A percentile compares a stretch with the other conserved stretches of the same genome.
These are phyloP conservation scores for Citrus sinensis DNA, from an alignment of 345 rosid genomes.

Conservation along the genomic window DNA sequence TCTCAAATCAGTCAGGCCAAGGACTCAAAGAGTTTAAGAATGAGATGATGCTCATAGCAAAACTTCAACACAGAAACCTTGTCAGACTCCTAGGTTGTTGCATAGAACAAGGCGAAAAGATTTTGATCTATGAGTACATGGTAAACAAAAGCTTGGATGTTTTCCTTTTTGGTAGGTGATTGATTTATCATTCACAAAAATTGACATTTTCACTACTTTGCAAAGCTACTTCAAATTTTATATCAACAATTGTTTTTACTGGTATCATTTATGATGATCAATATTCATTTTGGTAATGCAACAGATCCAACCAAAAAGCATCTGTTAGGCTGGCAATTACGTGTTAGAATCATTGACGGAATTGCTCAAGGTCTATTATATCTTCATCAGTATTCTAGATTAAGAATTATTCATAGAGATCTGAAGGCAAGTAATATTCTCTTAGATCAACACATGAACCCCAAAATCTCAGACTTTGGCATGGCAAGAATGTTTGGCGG, in stretches of 20 bases:
- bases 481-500: constrained; percentile 51
- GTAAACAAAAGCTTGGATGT: constrained; percentile 34
- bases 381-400: constrained; percentile 32
- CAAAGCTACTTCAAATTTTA: not conserved
- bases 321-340: constrained; percentile 14
- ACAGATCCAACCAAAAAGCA: constrained; percentile 13
- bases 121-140: constrained; percentile 41
- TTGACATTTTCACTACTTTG: not conserved
- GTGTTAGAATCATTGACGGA: constrained; percentile 24
- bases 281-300: not conserved
- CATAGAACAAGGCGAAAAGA: constrained; percentile 29
- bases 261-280: not conserved
- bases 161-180: constrained; percentile 33
- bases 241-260: not conserved
- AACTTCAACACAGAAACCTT: constrained; percentile 40
- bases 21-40: constrained; percentile 40
- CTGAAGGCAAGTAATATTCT: constrained; percentile 38
- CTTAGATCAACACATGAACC: constrained; percentile 41
- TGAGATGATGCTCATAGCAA: constrained; percentile 28
- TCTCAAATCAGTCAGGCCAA: constrained; percentile 28
- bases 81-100: constrained; percentile 39
- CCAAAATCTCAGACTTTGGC: constrained; percentile 55
- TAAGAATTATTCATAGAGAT: constrained; percentile 30
- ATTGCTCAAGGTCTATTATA: constrained; percentile 40
- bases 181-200: not conserved